These are phyloP conservation scores for Gaultheria prostrata DNA, from an alignment of 148 eudicot genomes.

Conservation along the genomic window DNA sequence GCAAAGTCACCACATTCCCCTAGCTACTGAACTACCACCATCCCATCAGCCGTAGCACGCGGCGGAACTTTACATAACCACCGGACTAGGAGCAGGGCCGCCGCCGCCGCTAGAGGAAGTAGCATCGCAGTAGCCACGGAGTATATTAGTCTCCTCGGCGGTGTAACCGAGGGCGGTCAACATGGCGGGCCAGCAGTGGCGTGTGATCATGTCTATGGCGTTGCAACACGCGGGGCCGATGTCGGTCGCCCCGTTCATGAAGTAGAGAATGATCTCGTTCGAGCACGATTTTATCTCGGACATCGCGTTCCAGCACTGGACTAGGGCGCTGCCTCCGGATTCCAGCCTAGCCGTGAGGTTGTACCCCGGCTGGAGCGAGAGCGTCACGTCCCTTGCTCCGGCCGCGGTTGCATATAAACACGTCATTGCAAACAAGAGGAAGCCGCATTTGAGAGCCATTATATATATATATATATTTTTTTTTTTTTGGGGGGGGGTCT, in stretches of 20 bases:
- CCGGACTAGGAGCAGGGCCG: slow-evolving; percentile 6
- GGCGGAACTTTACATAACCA: not conserved
- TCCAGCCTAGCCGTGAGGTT: slow-evolving; percentile 6
- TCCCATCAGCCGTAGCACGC: not conserved
- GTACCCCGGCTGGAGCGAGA: not conserved
- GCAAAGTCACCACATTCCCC: no score
- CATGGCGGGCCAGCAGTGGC: slow-evolving; percentile 14
- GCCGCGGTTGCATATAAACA: not conserved
- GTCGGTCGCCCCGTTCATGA: slow-evolving; percentile 13
- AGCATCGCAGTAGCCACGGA: slow-evolving; percentile 12
- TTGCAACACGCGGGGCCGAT: not conserved
- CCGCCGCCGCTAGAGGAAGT: not conserved
- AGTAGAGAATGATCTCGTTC: slow-evolving; percentile 8
- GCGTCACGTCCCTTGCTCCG: not conserved
- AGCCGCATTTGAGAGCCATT: not conserved
- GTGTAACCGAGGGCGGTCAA: slow-evolving; percentile 10
- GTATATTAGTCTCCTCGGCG: not conserved
- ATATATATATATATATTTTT: no score
- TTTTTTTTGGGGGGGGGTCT: no score
- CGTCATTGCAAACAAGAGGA: not conserved
- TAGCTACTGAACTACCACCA: not conserved
- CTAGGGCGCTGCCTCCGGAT: not conserved
- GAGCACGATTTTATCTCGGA: slow-evolving; percentile 9
- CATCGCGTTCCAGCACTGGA: not conserved
- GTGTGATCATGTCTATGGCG: not conserved